Evolutionary conservation across 108 stramenopile genomes (phyloP), one percentile per base, ranked within the genome.

Genomic region (Stephanodiscus triporus): DNA sequence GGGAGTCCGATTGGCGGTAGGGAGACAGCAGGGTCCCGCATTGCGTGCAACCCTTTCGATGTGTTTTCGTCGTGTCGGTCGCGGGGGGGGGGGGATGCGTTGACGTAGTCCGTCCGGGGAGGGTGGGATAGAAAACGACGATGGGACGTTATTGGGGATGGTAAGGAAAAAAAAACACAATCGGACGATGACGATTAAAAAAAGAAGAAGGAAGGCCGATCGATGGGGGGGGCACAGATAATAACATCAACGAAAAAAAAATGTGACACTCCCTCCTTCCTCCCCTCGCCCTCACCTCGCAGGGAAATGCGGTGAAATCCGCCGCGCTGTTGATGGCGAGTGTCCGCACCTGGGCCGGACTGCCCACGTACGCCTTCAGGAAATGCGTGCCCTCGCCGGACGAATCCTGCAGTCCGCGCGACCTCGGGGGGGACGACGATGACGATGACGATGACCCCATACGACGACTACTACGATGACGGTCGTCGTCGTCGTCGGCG

Each of bases 261-360:
- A 60, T 32, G 49, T 30, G 17, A 50, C 48, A 50, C 4, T 53
- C 24, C 19, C 51, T 20, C 32, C 32, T 5, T 5, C 32, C 32
- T 5, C 32, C 32, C 32, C 5, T 5, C 5, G 5, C 32, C 14
- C 79, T 68, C 57, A 74, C 76, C 76, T 83, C 63, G 59, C 86
- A 86, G 47, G 85, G 77, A 47, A 83, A 82, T 0, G 83, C 83
- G 4, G 80, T 82, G 67, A 79, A 84, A 61, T 81, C 83, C 4
- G 67, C 75, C 17, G 68, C 70, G 56, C 59, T 84, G 17, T 26
- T 67, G 0, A 86, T 63, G 26, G 86, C 83, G 20, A 86, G 43
- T 0, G 63, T 57, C 13, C 83, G 59, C 36, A 53, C 61, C 71
- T 86, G 86, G 2, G 83, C 80, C 13, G 86, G 86, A 72, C 30